These are phyloP conservation scores for Tylopilus felleus DNA, from an alignment of 768 basidiomycete species.

Conservation along the genomic window DNA sequence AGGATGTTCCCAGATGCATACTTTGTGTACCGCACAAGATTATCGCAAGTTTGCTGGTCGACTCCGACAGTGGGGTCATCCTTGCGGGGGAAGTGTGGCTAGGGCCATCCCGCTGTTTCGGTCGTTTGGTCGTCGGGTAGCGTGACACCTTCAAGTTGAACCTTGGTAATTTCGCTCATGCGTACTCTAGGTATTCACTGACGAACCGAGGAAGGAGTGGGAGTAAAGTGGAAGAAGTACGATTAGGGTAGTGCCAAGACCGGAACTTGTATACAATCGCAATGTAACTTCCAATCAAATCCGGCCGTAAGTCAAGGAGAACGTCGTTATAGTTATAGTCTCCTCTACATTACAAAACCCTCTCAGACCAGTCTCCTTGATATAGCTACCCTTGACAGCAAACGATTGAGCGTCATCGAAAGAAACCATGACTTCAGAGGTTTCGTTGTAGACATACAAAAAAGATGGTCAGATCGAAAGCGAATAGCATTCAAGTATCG, in stretches of 20 bases:
- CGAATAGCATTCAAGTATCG: too few species aligned
- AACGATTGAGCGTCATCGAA: constrained; percentile 64
- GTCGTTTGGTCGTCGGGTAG: neutral
- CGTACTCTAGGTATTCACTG: neutral
- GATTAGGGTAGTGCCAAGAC: too few species aligned
- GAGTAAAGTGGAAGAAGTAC: neutral
- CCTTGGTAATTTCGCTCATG: constrained; percentile 6
- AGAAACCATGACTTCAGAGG: constrained; percentile 55
- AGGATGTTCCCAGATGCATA: constrained; percentile 49
- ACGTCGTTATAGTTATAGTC: constrained; percentile 58
- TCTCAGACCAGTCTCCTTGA: constrained; percentile 47
- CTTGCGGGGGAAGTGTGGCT: constrained; percentile 26
- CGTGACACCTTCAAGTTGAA: neutral
- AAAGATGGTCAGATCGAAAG: neutral
- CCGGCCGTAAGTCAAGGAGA: constrained; percentile 41
- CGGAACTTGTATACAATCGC: neutral
- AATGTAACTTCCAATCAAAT: neutral
- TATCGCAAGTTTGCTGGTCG: constrained; percentile 35
- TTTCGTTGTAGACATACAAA: constrained; percentile 54
- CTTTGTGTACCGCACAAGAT: constrained; percentile 45
- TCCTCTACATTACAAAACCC: constrained; percentile 72
- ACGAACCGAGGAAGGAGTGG: neutral
- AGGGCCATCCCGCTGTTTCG: constrained; percentile 5
- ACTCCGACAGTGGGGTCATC: constrained; percentile 30
- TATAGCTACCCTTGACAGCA: constrained; percentile 57